Percentiles rank a stretch among this genome's conserved stretches.
phyloP scores from a whole-genome alignment of 75 land plant species.

The Pinus albicaulis region DNA sequence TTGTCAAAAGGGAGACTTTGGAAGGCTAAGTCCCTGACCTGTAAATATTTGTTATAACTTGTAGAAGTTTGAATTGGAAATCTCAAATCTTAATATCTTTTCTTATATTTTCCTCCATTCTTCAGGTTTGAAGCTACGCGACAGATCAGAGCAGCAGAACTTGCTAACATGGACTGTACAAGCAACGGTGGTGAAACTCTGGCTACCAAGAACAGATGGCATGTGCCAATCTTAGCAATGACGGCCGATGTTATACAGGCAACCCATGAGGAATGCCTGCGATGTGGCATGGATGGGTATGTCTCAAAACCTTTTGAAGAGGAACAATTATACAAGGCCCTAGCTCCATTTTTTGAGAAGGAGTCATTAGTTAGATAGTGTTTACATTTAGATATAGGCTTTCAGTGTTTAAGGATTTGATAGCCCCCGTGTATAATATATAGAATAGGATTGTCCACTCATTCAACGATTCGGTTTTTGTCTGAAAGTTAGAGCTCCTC shows the following conservation, averaged over 20 bases:
- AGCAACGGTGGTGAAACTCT: constrained; percentile 11
- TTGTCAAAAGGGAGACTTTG: background rate
- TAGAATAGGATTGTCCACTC: too few species aligned
- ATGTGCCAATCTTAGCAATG: constrained; percentile 91
- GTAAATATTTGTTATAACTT: background rate
- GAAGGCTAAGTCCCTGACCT: background rate
- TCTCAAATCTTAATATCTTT: background rate
- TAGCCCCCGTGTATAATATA: too few species aligned
- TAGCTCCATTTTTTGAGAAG: constrained; percentile 41
- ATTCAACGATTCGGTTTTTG: too few species aligned
- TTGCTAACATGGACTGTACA: constrained; percentile 20
- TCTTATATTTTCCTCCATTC: background rate
- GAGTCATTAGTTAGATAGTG: background rate
- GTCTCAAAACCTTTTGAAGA: constrained; percentile 94
- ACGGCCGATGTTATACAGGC: constrained; percentile 98
- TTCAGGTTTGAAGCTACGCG: constrained; percentile 78
- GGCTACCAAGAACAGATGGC: constrained; percentile 37
- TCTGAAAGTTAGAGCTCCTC: too few species aligned
- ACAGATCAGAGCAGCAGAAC: constrained; percentile 53
- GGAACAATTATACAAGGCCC: constrained; percentile 75
- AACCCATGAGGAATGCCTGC: constrained; percentile 71
- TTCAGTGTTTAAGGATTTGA: too few species aligned
- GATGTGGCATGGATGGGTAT: constrained; percentile 93
- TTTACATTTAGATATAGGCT: too few species aligned
- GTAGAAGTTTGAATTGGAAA: background rate